These are phyloP conservation scores for Jatropha podagrica DNA, from an alignment of 441 rosid species.

Conservation along the genomic window DNA sequence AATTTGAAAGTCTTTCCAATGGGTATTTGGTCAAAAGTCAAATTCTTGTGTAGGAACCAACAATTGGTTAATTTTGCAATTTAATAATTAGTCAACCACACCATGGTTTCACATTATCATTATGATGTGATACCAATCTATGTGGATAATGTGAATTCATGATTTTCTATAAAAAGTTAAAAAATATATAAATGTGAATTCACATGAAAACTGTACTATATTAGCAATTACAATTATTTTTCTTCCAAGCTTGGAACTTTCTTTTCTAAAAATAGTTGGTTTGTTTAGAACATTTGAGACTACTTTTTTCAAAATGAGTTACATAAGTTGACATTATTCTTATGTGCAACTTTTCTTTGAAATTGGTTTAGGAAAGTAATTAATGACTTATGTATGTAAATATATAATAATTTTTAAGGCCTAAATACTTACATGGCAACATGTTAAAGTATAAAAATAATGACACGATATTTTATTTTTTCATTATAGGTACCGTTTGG, in stretches of 20 bases:
- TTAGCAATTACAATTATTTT: not conserved
- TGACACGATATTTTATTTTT: too few species aligned
- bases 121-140: not conserved
- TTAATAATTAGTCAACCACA: slow-evolving; percentile 1
- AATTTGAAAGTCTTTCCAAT: not conserved
- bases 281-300: not conserved
- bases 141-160: not conserved
- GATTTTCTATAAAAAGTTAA: not conserved
- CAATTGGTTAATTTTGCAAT: not conserved
- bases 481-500: too few species aligned
- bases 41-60: not conserved
- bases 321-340: not conserved
- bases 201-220: not conserved
- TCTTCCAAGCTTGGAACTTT: not conserved
- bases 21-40: slow-evolving; percentile 18
- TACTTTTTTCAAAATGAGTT: not conserved
- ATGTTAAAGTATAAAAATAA: too few species aligned
- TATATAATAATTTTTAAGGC: too few species aligned
- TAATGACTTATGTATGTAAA: too few species aligned
- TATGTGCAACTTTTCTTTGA: not conserved
- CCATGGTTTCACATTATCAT: not conserved
- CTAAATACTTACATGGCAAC: too few species aligned
- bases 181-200: not conserved
- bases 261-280: not conserved
- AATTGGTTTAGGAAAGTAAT: not conserved